Percentiles rank a stretch among this genome's conserved stretches.
Evolutionary conservation across 371 early-diverging fungal species (phyloP).

Genomic region (Circinella umbellata): DNA sequence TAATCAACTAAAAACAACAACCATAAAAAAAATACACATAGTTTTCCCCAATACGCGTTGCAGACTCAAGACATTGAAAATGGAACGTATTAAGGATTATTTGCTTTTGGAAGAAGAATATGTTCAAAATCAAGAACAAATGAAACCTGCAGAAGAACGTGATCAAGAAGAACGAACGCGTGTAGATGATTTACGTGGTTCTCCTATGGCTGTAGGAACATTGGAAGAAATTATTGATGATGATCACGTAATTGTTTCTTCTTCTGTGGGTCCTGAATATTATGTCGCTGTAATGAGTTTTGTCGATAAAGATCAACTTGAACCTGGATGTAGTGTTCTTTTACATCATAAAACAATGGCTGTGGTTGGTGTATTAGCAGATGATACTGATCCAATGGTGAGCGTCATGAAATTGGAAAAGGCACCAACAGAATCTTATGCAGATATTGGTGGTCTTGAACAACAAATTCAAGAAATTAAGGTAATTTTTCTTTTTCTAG

Average conservation of each 20-base stretch:
- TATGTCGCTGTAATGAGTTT: conserved; percentile 99
- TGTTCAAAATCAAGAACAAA: conserved; percentile 95
- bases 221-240: conserved; percentile 99
- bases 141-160: conserved; percentile 96
- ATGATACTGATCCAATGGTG: conserved; percentile 99
- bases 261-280: conserved; percentile 96
- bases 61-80: conserved; percentile 94
- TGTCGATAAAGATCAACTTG: conserved; percentile 99
- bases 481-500: conserved; percentile 18
- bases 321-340: conserved; percentile 98
- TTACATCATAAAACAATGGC: conserved; percentile 97
- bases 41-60: conserved; percentile 97
- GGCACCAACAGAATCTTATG: conserved; percentile 99
- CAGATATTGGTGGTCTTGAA: conserved; percentile 99
- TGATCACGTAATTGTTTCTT: conserved; percentile 99
- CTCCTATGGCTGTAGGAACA: conserved; percentile 98
- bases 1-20: no score
- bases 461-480: conserved; percentile 99
- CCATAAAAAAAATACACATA: conserved; percentile 22
- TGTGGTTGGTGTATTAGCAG: conserved; percentile 96
- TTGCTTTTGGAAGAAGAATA: conserved; percentile 98
- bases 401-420: conserved; percentile 99
- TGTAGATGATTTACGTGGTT: conserved; percentile 99
- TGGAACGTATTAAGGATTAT: conserved; percentile 98
- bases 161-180: conserved; percentile 92